Conservation (phyloP, 352 stramenopile genomes). For the Pythium dissotocum region DNA sequence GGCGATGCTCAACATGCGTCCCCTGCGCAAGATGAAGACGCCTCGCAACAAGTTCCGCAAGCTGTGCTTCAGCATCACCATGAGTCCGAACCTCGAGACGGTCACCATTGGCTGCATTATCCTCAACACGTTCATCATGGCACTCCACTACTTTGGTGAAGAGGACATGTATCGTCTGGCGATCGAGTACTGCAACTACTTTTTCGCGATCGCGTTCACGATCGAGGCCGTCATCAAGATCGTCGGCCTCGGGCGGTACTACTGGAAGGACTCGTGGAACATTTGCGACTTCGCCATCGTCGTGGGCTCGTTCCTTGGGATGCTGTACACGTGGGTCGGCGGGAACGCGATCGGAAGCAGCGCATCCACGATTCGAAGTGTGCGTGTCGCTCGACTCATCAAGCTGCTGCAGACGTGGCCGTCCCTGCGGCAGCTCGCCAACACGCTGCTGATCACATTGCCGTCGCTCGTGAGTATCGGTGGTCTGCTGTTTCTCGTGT, state of each 20-base stretch:
- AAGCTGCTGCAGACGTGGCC: constrained; percentile 73
- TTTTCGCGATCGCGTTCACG: constrained; percentile 83
- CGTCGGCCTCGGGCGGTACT: constrained; percentile 60
- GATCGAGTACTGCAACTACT: constrained; percentile 75
- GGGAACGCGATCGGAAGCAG: constrained; percentile 35
- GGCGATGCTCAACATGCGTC: constrained; percentile 41
- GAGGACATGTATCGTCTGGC: constrained; percentile 47
- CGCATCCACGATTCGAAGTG: constrained; percentile 71
- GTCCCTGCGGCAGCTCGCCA: constrained; percentile 83
- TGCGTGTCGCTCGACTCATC: constrained; percentile 76
- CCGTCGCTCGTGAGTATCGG: constrained; percentile 88
- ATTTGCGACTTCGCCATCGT: constrained; percentile 82
- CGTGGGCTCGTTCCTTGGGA: constrained; percentile 43
- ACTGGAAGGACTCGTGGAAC: constrained; percentile 84
- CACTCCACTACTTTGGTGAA: constrained; percentile 82
- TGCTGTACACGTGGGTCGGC: constrained; percentile 43
- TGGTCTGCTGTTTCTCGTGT: constrained; percentile 84
- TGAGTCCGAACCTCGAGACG: constrained; percentile 62
- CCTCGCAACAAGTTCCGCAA: constrained; percentile 40
- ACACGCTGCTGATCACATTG: constrained; percentile 86
- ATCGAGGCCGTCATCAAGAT: constrained; percentile 85
- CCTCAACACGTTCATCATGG: constrained; percentile 86
- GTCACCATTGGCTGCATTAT: constrained; percentile 84
- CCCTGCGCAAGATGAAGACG: constrained; percentile 42
- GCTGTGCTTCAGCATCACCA: constrained; percentile 45